Base-by-base conservation (phyloP, 208 protist species). In the Trypanosoma melophagium region DNA sequence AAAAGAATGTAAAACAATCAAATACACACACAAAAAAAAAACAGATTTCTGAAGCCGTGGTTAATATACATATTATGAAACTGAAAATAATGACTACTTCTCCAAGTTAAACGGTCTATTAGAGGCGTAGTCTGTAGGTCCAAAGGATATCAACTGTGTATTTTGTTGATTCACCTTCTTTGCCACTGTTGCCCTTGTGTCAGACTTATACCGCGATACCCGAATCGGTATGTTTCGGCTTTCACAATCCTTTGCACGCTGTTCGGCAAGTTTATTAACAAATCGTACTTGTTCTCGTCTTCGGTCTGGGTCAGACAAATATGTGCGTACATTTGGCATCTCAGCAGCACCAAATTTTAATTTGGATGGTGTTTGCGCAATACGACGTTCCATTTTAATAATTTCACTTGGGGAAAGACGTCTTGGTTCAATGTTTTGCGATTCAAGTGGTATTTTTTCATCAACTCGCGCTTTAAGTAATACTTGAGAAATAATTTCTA, bases 231-330 rank as follows among this genome's bases (percentile, higher is more conserved):
- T n/a, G n/a, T 4, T 17, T 56, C 47, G 35, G 5, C 21, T 31
- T 7, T 24, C 24, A 21, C 22, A 16, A 45, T 58, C 22, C 5
- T 19, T 7, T 31, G 12, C 28, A 21, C 69, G 69, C 45, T 69
- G 28, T 28, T 71, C 24, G 1, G 61, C 64, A 50, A 76, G 49
- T 19, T 92, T 71, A 38, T 91, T 80, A 59, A 96, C 88, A 53
- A 89, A 91, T 22, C 74, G 83, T 19, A 92, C 80, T 62, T 96
- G 87, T 55, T 80, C 82, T n/a, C 91, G 68, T 59, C 86, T 92
- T 49, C 60, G 70, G 14, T 66, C 49, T 14, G 88, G 85, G 57
- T 92, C 87, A 17, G 55, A 84, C 4, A 87, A 88, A 78, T 96
- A 96, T 8, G 59, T 61, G 10, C 83, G 77, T 3, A 96, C 80